These are phyloP conservation scores for Ogataea saltuana DNA, from an alignment of 805 yeast species.

Conservation along the genomic window DNA sequence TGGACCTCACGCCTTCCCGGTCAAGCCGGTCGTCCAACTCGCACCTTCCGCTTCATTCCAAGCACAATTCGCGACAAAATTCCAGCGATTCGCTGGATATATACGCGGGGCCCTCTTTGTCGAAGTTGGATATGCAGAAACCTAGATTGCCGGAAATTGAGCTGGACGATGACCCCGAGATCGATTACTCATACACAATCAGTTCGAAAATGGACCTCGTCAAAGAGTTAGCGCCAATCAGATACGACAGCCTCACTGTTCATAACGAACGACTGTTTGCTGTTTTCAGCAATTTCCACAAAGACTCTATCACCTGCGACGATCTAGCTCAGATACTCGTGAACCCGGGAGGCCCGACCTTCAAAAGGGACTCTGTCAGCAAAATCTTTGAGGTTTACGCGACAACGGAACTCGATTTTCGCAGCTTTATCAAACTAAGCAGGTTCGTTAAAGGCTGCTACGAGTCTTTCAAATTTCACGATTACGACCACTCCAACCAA, in stretches of 20 bases:
- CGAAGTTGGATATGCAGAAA: conserved; percentile 7
- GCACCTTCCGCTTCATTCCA: neutral
- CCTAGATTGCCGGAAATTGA: conserved; percentile 24
- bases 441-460: conserved; percentile 35
- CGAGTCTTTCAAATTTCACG: conserved; percentile 33
- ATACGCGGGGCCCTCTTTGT: conserved; percentile 24
- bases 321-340: conserved; percentile 21
- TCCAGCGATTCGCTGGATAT: conserved; percentile 14
- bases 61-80: neutral
- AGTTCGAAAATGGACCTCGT: conserved; percentile 17
- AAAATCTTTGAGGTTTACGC: conserved; percentile 25
- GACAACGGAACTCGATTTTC: conserved; percentile 26
- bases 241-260: conserved; percentile 23
- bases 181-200: neutral
- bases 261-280: conserved; percentile 24
- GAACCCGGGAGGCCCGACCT: conserved; percentile 27
- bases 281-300: conserved; percentile 21
- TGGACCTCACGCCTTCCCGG: conserved; percentile 4
- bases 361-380: conserved; percentile 22
- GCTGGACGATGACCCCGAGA: conserved; percentile 12
- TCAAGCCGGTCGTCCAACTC: conserved; percentile 1
- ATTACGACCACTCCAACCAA: conserved; percentile 28
- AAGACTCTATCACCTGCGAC: conserved; percentile 17
- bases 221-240: conserved; percentile 12
- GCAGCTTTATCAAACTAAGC: conserved; percentile 31